phyloP scores from a whole-genome alignment of 1,139 yeast species.

The Cylindricascospora bacillispora region DNA sequence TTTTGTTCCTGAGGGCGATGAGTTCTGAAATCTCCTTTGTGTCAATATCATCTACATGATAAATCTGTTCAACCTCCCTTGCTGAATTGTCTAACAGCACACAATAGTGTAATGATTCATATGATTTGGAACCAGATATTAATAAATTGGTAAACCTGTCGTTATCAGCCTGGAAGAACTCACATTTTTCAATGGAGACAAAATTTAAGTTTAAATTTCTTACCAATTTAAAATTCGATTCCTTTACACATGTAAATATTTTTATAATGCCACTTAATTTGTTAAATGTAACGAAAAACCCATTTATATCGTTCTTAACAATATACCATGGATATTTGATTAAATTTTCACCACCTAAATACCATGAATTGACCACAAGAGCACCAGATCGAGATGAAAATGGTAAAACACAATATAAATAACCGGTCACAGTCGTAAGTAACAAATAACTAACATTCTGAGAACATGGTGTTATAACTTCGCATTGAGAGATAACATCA shows the following conservation, averaged over 20 bases:
- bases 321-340: not conserved
- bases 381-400: too few relatives aligned
- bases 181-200: not conserved
- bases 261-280: not conserved
- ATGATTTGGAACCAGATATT: not conserved
- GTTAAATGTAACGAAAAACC: not conserved
- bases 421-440: slow-evolving; percentile 6
- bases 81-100: not conserved
- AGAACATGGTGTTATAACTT: not conserved
- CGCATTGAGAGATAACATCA: slow-evolving; percentile 4
- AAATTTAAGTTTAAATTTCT: not conserved
- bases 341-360: not conserved
- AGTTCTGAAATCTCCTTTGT: not conserved
- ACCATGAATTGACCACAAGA: slow-evolving; percentile 7
- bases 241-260: not conserved
- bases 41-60: not conserved
- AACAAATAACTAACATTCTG: slow-evolving; percentile 6
- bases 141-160: not conserved
- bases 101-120: not conserved
- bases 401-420: slow-evolving; percentile 9
- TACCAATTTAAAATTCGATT: not conserved
- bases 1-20: too few relatives aligned
- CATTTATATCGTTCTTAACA: slow-evolving; percentile 3
- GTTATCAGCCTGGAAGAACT: not conserved
- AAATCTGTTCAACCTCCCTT: not conserved